phyloP scores from a whole-genome alignment of 2,329 filamentous ascomycete genomes.

The Apiospora sp. region DNA sequence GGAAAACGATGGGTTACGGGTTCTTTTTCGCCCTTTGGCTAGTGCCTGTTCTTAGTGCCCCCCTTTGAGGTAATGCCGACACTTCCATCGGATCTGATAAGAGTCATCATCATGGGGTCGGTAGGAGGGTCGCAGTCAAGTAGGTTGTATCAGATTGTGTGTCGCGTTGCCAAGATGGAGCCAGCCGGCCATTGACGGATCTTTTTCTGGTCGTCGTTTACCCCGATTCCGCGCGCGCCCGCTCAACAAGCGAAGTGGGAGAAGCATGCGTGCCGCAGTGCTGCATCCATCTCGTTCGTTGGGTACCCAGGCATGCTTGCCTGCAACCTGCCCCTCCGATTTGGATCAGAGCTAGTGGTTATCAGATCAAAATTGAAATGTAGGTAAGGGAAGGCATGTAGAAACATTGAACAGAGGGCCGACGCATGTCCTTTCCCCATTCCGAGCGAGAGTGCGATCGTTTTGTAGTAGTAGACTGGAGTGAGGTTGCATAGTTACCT shows the following conservation, averaged over 20 bases:
- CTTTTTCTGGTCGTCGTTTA: background rate
- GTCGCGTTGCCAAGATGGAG: constrained; percentile 15
- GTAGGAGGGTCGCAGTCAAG: no score
- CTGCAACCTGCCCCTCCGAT: background rate
- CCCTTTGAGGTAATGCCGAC: background rate
- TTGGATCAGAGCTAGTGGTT: background rate
- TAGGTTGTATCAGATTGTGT: constrained; percentile 3
- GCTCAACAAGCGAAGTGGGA: background rate
- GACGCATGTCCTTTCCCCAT: background rate
- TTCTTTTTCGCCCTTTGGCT: background rate
- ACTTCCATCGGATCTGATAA: constrained; percentile 23
- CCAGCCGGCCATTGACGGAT: background rate
- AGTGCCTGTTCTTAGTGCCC: background rate
- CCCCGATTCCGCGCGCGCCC: constrained; percentile 1
- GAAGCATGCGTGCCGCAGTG: background rate
- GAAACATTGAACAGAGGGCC: constrained; percentile 5
- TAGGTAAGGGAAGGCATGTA: background rate
- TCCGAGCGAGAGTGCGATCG: background rate
- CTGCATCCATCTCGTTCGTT: background rate
- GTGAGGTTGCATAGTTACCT: constrained; percentile 14
- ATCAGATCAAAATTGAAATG: background rate
- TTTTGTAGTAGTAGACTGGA: background rate
- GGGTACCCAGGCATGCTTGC: background rate
- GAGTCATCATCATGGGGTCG: constrained; percentile 9
- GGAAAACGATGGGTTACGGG: background rate